phyloP scores from a whole-genome alignment of 1,284 basidiomycete genomes.

The Cryptococcus sp. region DNA sequence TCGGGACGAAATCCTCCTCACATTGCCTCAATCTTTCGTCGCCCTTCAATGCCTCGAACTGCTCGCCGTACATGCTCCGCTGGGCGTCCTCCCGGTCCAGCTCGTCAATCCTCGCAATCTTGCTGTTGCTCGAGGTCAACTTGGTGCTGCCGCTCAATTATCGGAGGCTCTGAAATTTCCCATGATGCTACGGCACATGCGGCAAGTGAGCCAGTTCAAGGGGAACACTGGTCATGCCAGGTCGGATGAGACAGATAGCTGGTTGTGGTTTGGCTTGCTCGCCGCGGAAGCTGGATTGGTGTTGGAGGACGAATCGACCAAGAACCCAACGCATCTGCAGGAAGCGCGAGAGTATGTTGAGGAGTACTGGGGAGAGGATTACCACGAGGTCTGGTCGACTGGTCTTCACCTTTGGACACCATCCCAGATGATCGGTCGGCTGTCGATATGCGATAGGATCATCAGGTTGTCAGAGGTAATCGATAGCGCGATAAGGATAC shows the following conservation, averaged over 20 bases:
- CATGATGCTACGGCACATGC: constrained; percentile 13
- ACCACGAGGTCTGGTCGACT: constrained; percentile 14
- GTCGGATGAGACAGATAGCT: constrained; percentile 23
- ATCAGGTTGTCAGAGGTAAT: constrained; percentile 29
- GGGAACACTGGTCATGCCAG: neutral
- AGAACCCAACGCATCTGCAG: constrained; percentile 12
- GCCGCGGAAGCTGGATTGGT: constrained; percentile 22
- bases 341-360: constrained; percentile 17
- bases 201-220: constrained; percentile 5
- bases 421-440: constrained; percentile 25
- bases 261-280: constrained; percentile 27
- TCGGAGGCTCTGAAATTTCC: constrained; percentile 18
- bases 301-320: constrained; percentile 23
- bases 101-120: constrained; percentile 22
- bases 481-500: constrained; percentile 22
- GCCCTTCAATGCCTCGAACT: constrained; percentile 36
- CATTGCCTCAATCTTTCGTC: constrained; percentile 25
- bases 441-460: constrained; percentile 33
- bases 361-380: constrained; percentile 12
- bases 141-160: constrained; percentile 13
- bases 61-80: constrained; percentile 28
- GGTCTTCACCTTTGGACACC: constrained; percentile 8
- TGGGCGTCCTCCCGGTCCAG: constrained; percentile 35
- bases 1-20: constrained; percentile 25
- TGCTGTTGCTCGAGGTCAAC: constrained; percentile 28